Evolutionary conservation across 202 grass and related monocot genomes (phyloP).

Genomic region (Digitaria exilis): DNA sequence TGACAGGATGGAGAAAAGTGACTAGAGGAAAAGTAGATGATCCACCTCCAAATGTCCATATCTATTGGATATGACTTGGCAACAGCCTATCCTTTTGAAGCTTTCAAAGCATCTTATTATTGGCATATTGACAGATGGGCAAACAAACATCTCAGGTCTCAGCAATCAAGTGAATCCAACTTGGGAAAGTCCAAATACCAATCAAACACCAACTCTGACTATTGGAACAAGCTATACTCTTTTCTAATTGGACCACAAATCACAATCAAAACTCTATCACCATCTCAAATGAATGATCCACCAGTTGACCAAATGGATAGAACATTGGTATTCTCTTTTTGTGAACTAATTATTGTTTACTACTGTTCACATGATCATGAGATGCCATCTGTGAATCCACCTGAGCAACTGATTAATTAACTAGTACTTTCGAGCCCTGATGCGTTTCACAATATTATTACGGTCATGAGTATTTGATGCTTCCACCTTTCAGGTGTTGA

Average conservation of each 20-base stretch:
- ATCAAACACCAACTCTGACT: slow-evolving; percentile 34
- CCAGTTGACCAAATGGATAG: slow-evolving; percentile 1
- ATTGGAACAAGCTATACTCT: not conserved
- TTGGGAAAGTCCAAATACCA: slow-evolving; percentile 22
- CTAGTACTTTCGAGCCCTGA: not conserved
- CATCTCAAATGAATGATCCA: slow-evolving; percentile 12
- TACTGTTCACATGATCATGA: not conserved
- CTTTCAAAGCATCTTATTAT: slow-evolving; percentile 47
- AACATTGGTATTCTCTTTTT: not conserved
- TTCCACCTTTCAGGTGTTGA: not conserved
- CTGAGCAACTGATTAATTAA: not conserved
- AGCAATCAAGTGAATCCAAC: not conserved
- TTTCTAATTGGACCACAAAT: slow-evolving; percentile 24
- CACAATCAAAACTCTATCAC: slow-evolving; percentile 11
- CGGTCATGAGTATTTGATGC: not conserved
- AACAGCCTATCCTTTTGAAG: slow-evolving; percentile 24
- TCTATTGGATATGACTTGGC: slow-evolving; percentile 28
- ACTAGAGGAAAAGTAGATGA: not conserved
- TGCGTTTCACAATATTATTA: too few relatives aligned
- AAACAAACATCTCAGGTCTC: not conserved
- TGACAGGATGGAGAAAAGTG: not conserved
- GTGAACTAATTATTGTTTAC: not conserved
- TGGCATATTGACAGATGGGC: slow-evolving; percentile 26
- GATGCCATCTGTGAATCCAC: not conserved
- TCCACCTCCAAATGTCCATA: slow-evolving; percentile 4